Evolutionary conservation across 179 eudicot species (phyloP), one percentile per base, ranked within the genome.

Genomic region (Gypsophila paniculata): DNA sequence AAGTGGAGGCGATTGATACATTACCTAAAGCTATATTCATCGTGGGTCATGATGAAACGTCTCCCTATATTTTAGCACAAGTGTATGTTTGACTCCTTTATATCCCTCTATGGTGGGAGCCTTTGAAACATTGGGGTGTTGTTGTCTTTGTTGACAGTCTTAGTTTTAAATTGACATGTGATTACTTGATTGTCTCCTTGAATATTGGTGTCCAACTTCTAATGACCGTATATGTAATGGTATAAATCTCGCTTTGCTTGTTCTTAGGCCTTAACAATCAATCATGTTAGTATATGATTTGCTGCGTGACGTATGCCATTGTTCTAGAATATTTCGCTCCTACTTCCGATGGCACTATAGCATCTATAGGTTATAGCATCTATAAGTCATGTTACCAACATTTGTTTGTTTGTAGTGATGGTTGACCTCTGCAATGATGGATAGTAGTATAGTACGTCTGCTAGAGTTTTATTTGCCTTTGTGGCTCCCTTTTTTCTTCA

Each of bases 111-210:
- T n/a, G n/a, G n/a, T n/a, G n/a, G n/a, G n/a, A n/a, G n/a, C n/a
- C n/a, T n/a, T n/a, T n/a, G n/a, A n/a, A n/a, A n/a, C n/a, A n/a
- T n/a, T n/a, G n/a, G n/a, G n/a, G n/a, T n/a, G n/a, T n/a, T n/a
- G n/a, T n/a, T n/a, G n/a, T n/a, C n/a, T n/a, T n/a, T n/a, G n/a
- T n/a, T n/a, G n/a, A n/a, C n/a, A n/a, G n/a, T n/a, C n/a, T n/a
- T n/a, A 36, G 42, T 36, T 36, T 42, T 42, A 42, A 42, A 42
- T 46, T 57, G 61, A 10, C 29, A 9, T 34, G 21, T 61, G 65
- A n/a, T 17, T 17, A 34, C 65, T 3, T 61, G 23, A 61, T 61
- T 32, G 65, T 34, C 65, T 61, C 65, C 15, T 61, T 34, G 13
- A 61, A 61, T 29, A 22, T 61, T 29, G 7, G 32, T 39, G 7